These are phyloP conservation scores for Leccinum pachyderme DNA, from an alignment of 1,284 basidiomycete species.

Conservation along the genomic window DNA sequence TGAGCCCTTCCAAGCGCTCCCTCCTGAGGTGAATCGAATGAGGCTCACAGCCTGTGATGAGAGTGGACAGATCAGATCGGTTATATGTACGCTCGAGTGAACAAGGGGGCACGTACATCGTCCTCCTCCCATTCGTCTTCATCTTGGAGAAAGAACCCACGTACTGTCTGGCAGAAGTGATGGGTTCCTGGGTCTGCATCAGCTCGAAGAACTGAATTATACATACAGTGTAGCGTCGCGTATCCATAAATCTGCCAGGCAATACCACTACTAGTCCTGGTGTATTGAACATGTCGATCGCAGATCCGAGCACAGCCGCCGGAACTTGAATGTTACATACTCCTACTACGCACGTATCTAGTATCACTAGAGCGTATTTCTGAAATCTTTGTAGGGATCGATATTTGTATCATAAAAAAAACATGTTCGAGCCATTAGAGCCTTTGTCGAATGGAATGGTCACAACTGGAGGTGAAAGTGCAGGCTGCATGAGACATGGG, in stretches of 20 bases:
- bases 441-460: too few relatives aligned
- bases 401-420: too few relatives aligned
- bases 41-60: constrained; percentile 19
- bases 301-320: background rate
- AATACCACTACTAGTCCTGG: background rate
- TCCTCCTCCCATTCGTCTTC: constrained; percentile 16
- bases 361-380: too few relatives aligned
- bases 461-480: too few relatives aligned
- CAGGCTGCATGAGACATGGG: too few relatives aligned
- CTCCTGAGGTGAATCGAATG: background rate
- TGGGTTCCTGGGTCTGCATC: background rate
- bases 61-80: background rate
- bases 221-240: constrained; percentile 21
- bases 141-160: constrained; percentile 23
- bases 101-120: constrained; percentile 8
- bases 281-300: background rate
- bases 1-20: background rate
- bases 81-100: background rate
- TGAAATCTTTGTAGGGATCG: too few relatives aligned
- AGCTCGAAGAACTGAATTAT: background rate
- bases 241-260: constrained; percentile 7
- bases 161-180: constrained; percentile 8
- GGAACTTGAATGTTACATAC: too few relatives aligned
- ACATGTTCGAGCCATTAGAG: too few relatives aligned
- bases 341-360: too few relatives aligned